Evolutionary conservation across 2,329 filamentous ascomycete species (phyloP), one percentile per base, ranked within the genome.

Genomic region (Zymoseptoria tritici): DNA sequence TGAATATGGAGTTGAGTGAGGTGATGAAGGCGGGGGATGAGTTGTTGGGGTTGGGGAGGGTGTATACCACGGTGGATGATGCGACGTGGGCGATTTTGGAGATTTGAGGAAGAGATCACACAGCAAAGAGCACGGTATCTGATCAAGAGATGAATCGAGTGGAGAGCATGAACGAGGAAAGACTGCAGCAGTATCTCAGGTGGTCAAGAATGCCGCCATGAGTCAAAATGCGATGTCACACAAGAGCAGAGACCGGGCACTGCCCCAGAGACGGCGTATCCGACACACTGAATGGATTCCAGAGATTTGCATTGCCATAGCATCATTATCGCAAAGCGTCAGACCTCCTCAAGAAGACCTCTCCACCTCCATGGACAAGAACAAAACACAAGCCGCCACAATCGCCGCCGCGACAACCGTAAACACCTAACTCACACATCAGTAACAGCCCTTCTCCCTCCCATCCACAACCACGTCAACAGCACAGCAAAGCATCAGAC

Each of bases 21-120:
- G 88, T 94, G 13, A 78, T 86, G 67, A 84, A 82, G 56, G 92
- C 86, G n/a, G 85, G 89, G 9, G 90, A 96, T 68, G 91, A 97
- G 75, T 75, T 99, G 70, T 75, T 91, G 51, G 80, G 80, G 2
- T 77, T 84, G 58, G 90, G 91, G 29, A 72, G 90, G 67, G 90
- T 96, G 65, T 99, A 91, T 77, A 90, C 91, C 26, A 99, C 95
- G 9, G 83, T 96, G 59, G 91, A 97, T 75, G 93, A 97, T 70
- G 83, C 90, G 75, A 97, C 93, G 0, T 97, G 90, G 87, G 90
- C 91, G 51, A 79, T 96, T 64, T 78, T 97, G 62, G 90, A 95
- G 60, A 84, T 81, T 63, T 86, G 73, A 73, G 65, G 21, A 4
- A 22, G 21, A 22, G 21, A n/a, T n/a, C n/a, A n/a, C n/a, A n/a